phyloP scores from a whole-genome alignment of 116 monocot genomes.

The Cymodocea nodosa region DNA sequence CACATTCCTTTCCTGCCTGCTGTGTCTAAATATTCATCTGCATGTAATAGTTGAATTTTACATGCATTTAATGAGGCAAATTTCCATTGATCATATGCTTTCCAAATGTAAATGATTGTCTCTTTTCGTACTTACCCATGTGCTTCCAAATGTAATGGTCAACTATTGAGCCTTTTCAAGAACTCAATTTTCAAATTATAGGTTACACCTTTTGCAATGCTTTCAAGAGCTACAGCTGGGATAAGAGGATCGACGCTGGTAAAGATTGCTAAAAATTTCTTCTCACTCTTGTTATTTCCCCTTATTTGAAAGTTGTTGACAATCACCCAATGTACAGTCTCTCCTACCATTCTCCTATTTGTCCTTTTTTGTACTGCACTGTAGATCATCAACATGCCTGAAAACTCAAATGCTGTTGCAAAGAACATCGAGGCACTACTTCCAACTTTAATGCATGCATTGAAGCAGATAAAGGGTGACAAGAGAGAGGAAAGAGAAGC shows the following conservation, averaged over 20 bases:
- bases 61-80: no score
- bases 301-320: background rate
- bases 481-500: conserved; percentile 98
- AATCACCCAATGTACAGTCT: background rate
- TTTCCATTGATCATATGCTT: no score
- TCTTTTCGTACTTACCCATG: no score
- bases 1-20: no score
- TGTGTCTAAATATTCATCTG: no score
- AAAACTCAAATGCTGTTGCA: conserved; percentile 84
- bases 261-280: background rate
- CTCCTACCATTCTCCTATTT: background rate
- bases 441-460: conserved; percentile 69
- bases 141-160: background rate
- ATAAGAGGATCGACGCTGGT: conserved; percentile 92
- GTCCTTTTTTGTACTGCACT: no score
- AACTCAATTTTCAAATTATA: conserved; percentile 10
- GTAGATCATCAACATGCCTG: conserved; percentile 96
- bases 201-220: conserved; percentile 89
- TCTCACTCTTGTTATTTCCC: background rate
- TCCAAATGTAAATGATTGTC: no score
- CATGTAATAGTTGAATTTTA: no score
- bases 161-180: background rate
- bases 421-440: conserved; percentile 82
- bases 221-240: conserved; percentile 79
- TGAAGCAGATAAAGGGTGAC: conserved; percentile 82